Percentiles rank a stretch among this genome's conserved stretches.
phyloP scores from a whole-genome alignment of 768 basidiomycete species.

The Gelatoporia subvermispora region DNA sequence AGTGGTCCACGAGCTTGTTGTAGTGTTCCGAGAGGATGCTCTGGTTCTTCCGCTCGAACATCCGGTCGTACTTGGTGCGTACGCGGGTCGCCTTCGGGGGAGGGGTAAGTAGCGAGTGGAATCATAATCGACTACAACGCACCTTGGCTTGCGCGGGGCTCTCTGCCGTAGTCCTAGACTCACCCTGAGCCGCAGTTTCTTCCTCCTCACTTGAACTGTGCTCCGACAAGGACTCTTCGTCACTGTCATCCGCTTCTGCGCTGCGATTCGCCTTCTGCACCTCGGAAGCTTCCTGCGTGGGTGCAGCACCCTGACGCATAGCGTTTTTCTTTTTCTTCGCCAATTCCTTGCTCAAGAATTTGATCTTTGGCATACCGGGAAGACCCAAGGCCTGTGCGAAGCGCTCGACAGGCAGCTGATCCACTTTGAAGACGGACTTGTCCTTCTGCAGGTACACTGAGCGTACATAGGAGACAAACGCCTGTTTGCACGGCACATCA shows the following conservation, averaged over 20 bases:
- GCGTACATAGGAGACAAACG: slow-evolving; percentile 93
- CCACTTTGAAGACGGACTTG: slow-evolving; percentile 86
- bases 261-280: slow-evolving; percentile 28
- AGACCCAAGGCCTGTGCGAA: slow-evolving; percentile 90
- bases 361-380: slow-evolving; percentile 94
- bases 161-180: not conserved
- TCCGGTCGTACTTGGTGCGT: slow-evolving; percentile 93
- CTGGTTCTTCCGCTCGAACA: slow-evolving; percentile 97
- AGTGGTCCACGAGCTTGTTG: slow-evolving; percentile 77
- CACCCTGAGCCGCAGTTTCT: slow-evolving; percentile 7
- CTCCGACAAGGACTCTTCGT: slow-evolving; percentile 19
- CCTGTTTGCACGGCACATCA: slow-evolving; percentile 39
- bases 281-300: slow-evolving; percentile 37
- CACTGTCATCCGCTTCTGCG: slow-evolving; percentile 11
- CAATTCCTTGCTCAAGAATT: slow-evolving; percentile 66
- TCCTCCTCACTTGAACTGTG: slow-evolving; percentile 25
- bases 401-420: slow-evolving; percentile 73
- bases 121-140: slow-evolving; percentile 4
- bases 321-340: slow-evolving; percentile 77
- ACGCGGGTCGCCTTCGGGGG: slow-evolving; percentile 38
- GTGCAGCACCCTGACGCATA: too few relatives aligned
- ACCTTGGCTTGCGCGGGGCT: slow-evolving; percentile 38
- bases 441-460: slow-evolving; percentile 92
- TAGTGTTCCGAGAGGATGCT: slow-evolving; percentile 89
- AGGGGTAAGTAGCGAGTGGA: too few relatives aligned